These are phyloP conservation scores for Saitozyma podzolica DNA, from an alignment of 768 basidiomycete species.

Conservation along the genomic window DNA sequence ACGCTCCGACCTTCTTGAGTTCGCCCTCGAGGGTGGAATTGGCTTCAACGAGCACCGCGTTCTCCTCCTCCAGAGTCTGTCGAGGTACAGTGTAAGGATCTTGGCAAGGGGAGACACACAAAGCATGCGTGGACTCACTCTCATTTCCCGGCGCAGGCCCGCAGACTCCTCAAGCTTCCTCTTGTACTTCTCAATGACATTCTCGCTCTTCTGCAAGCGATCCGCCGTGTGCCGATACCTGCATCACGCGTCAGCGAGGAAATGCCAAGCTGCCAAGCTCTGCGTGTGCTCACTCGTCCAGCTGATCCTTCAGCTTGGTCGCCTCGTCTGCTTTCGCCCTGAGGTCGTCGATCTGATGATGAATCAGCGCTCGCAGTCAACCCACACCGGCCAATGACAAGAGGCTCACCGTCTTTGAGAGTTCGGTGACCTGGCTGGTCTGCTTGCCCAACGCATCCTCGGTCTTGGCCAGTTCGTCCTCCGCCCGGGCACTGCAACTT, in stretches of 20 bases:
- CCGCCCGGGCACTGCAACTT: slow-evolving; percentile 77
- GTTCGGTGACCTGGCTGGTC: slow-evolving; percentile 65
- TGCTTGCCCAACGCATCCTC: slow-evolving; percentile 84
- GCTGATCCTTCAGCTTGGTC: slow-evolving; percentile 79
- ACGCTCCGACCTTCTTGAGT: slow-evolving; percentile 77
- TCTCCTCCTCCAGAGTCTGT: slow-evolving; percentile 87
- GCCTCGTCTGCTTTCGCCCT: slow-evolving; percentile 75
- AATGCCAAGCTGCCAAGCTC: too few species aligned
- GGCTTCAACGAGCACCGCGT: slow-evolving; percentile 84
- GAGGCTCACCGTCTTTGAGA: slow-evolving; percentile 63
- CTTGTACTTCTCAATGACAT: slow-evolving; percentile 98
- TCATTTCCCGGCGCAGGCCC: slow-evolving; percentile 57
- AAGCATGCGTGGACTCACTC: slow-evolving; percentile 43
- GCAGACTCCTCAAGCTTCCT: slow-evolving; percentile 95
- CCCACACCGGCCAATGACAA: background rate
- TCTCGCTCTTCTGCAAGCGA: slow-evolving; percentile 87
- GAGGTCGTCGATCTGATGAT: slow-evolving; percentile 66
- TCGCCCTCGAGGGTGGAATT: slow-evolving; percentile 92
- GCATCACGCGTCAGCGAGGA: slow-evolving; percentile 1
- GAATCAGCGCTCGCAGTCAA: slow-evolving; percentile 1
- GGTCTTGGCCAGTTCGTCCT: slow-evolving; percentile 79
- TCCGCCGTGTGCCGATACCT: slow-evolving; percentile 92
- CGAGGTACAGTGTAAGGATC: background rate
- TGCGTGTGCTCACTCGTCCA: slow-evolving; percentile 74
- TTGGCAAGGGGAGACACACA: background rate